Evolutionary conservation across 2,329 filamentous ascomycete genomes (phyloP).

Genomic region (Fusarium temperatum): DNA sequence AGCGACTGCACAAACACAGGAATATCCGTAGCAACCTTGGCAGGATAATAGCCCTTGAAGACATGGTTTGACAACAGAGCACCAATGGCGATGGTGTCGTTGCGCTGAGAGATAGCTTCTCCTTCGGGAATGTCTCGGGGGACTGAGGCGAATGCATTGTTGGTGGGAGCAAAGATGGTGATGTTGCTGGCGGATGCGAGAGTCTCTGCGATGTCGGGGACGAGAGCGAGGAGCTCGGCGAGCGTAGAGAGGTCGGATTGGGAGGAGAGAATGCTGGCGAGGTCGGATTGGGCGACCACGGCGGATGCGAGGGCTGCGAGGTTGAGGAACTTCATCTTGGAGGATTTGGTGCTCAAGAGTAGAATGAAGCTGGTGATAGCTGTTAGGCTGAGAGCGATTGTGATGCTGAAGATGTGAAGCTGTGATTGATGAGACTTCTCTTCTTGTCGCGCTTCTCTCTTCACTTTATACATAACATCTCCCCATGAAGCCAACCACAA

Average conservation of each 20-base stretch:
- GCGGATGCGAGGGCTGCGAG: slow-evolving; percentile 23
- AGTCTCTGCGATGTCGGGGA: slow-evolving; percentile 42
- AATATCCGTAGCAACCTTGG: slow-evolving; percentile 40
- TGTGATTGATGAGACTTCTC: slow-evolving; percentile 1
- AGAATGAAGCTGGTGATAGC: background rate
- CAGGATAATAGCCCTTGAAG: slow-evolving; percentile 44
- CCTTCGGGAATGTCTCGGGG: slow-evolving; percentile 46
- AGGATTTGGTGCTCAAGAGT: background rate
- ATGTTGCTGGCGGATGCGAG: slow-evolving; percentile 46
- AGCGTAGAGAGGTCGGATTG: slow-evolving; percentile 30
- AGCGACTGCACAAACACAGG: slow-evolving; percentile 46
- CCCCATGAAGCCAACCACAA: background rate
- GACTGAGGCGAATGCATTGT: slow-evolving; percentile 47
- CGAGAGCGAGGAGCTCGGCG: slow-evolving; percentile 27
- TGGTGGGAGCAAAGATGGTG: slow-evolving; percentile 49
- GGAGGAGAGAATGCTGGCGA: slow-evolving; percentile 26
- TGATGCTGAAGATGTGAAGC: background rate
- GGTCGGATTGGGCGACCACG: slow-evolving; percentile 24
- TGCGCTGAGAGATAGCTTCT: slow-evolving; percentile 43
- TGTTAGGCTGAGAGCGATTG: background rate
- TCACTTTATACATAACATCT: slow-evolving; percentile 16
- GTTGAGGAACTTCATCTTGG: slow-evolving; percentile 22
- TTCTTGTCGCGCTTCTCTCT: background rate
- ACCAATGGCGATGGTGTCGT: slow-evolving; percentile 45
- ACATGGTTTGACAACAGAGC: slow-evolving; percentile 47